These are phyloP conservation scores for Diaporthe sp. DNA, from an alignment of 2,329 filamentous ascomycete species.

Conservation along the genomic window DNA sequence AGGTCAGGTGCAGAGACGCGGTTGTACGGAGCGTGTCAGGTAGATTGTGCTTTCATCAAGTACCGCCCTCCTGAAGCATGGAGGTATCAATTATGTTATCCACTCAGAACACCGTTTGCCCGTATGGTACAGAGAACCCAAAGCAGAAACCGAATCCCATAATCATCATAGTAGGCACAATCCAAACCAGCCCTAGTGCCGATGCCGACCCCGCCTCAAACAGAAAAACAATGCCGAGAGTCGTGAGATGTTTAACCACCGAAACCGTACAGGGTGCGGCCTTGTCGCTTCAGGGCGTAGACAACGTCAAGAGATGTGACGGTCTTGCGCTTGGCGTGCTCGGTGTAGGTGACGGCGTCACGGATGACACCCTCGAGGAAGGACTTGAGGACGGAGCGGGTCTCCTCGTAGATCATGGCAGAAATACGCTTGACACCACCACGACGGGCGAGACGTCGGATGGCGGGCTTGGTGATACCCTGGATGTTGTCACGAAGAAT, in stretches of 20 bases:
- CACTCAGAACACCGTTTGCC: constrained; percentile 47
- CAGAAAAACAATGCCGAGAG: constrained; percentile 44
- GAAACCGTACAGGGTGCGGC: constrained; percentile 88
- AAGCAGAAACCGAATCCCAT: constrained; percentile 47
- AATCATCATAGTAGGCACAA: constrained; percentile 48
- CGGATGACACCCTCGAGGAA: constrained; percentile 87
- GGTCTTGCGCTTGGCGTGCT: constrained; percentile 87
- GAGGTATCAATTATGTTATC: constrained; percentile 47
- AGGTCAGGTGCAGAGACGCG: neutral
- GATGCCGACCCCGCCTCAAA: constrained; percentile 41
- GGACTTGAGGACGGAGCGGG: constrained; percentile 85
- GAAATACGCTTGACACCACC: constrained; percentile 99
- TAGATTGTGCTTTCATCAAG: constrained; percentile 12
- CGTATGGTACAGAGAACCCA: constrained; percentile 46
- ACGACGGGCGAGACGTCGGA: constrained; percentile 98
- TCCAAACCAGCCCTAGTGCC: constrained; percentile 43
- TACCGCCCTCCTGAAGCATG: constrained; percentile 37
- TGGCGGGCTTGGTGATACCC: constrained; percentile 98
- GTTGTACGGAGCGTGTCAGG: neutral
- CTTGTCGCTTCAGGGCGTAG: constrained; percentile 78
- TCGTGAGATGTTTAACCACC: constrained; percentile 75
- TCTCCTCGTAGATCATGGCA: constrained; percentile 92
- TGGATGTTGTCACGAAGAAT: constrained; percentile 99
- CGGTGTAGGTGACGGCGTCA: constrained; percentile 85
- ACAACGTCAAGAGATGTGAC: constrained; percentile 79